Conservation (phyloP, 805 yeast genomes). For the Wickerhamiella sergipiensis region DNA sequence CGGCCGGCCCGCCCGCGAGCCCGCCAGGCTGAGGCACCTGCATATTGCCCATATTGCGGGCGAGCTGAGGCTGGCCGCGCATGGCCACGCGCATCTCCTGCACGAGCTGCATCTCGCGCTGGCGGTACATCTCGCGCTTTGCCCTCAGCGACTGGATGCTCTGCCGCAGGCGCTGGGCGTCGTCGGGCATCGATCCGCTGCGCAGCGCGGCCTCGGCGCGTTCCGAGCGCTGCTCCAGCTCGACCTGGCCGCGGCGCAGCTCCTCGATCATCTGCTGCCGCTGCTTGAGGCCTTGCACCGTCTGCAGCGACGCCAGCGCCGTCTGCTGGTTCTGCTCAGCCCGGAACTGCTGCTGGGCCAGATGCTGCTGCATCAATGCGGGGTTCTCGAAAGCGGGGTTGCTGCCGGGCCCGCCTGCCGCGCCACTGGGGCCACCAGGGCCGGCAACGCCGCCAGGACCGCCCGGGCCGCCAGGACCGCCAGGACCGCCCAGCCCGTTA, state of each 20-base stretch:
- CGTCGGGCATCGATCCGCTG: slow-evolving; percentile 7
- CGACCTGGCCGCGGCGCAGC: slow-evolving; percentile 9
- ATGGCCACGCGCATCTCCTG: slow-evolving; percentile 11
- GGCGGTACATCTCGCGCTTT: slow-evolving; percentile 12
- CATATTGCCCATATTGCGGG: background rate
- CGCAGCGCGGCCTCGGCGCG: slow-evolving; percentile 9
- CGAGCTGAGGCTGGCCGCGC: background rate
- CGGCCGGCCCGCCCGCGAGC: background rate
- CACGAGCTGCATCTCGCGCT: slow-evolving; percentile 14
- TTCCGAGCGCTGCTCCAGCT: slow-evolving; percentile 9
- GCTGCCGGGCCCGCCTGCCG: slow-evolving; percentile 2
- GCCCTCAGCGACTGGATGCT: slow-evolving; percentile 8
- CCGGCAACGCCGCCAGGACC: background rate
- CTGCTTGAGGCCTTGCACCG: slow-evolving; percentile 16
- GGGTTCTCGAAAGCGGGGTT: background rate
- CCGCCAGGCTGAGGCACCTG: background rate
- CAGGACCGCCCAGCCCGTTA: background rate
- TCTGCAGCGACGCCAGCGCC: slow-evolving; percentile 9
- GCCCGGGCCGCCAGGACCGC: background rate
- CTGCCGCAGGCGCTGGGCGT: slow-evolving; percentile 10
- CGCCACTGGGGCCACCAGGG: slow-evolving; percentile 1
- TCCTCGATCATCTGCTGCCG: slow-evolving; percentile 16
- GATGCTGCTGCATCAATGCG: slow-evolving; percentile 7
- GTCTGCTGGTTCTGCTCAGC: slow-evolving; percentile 8
- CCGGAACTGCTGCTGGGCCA: slow-evolving; percentile 8